Evolutionary conservation across 192 early-diverging fungal species (phyloP).

Genomic region (Oehlia diaphana): DNA sequence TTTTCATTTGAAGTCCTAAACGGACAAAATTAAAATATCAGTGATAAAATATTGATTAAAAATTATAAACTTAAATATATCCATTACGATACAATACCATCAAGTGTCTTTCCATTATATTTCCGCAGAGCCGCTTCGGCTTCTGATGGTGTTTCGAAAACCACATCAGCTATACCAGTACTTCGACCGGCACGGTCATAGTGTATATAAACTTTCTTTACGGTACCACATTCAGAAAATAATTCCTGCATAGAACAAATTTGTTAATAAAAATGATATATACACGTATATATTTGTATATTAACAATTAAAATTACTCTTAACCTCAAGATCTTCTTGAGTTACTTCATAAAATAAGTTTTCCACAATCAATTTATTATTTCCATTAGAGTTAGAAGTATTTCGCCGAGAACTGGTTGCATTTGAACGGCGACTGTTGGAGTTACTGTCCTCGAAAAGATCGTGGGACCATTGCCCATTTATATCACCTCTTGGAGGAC

Average conservation of each 20-base stretch:
- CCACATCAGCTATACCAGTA: constrained; percentile 49
- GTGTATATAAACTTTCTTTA: constrained; percentile 36
- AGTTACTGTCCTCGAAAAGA: constrained; percentile 16
- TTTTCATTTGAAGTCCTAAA: constrained; percentile 25
- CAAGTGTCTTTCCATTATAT: constrained; percentile 49
- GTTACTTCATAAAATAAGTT: constrained; percentile 62
- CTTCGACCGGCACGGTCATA: constrained; percentile 59
- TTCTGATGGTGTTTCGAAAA: constrained; percentile 43
- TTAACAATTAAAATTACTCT: background rate
- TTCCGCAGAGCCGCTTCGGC: constrained; percentile 50
- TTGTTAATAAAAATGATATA: background rate
- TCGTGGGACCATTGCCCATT: constrained; percentile 28
- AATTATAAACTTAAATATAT: background rate
- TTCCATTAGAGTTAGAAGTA: constrained; percentile 11
- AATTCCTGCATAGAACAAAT: constrained; percentile 43
- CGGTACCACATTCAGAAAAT: constrained; percentile 49
- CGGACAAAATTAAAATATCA: background rate
- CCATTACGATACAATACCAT: constrained; percentile 37
- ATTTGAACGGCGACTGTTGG: constrained; percentile 2
- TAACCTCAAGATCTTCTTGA: constrained; percentile 53
- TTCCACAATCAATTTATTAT: constrained; percentile 46
- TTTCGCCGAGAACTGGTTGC: background rate
- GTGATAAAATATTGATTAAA: background rate
- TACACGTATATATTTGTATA: background rate
- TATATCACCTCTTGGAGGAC: constrained; percentile 24